These are phyloP conservation scores for Cladosporium halotolerans DNA, from an alignment of 2,329 filamentous ascomycete species.

Conservation along the genomic window DNA sequence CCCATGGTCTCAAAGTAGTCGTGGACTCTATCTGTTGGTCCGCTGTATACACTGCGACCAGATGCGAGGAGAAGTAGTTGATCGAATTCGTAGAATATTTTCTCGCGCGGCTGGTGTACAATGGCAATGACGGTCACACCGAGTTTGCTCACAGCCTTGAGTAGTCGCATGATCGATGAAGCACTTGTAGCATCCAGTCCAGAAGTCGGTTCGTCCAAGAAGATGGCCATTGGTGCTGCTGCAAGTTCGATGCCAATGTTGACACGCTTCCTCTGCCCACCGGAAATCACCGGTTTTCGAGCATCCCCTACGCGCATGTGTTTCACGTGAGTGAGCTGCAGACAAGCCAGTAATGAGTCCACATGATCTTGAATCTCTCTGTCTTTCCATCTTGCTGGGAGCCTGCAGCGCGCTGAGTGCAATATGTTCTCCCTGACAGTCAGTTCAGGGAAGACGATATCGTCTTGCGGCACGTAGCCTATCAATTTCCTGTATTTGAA, in stretches of 20 bases:
- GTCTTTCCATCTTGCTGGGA: constrained; percentile 48
- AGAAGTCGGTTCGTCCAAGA: constrained; percentile 29
- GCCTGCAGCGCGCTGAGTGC: constrained; percentile 50
- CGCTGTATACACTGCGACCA: constrained; percentile 52
- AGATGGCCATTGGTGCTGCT: constrained; percentile 47
- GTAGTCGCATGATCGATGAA: constrained; percentile 49
- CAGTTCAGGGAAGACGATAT: constrained; percentile 53
- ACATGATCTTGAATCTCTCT: constrained; percentile 48
- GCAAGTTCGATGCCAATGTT: constrained; percentile 56
- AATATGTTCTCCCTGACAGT: constrained; percentile 58
- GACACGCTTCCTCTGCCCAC: constrained; percentile 52
- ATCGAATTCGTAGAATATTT: constrained; percentile 55
- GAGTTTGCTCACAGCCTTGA: constrained; percentile 48
- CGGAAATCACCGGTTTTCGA: constrained; percentile 48
- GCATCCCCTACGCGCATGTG: constrained; percentile 49
- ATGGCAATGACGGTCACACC: constrained; percentile 55
- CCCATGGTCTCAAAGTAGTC: constrained; percentile 49
- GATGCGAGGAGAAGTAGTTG: constrained; percentile 50
- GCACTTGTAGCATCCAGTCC: constrained; percentile 49
- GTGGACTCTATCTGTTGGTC: constrained; percentile 39
- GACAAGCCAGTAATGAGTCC: constrained; percentile 50
- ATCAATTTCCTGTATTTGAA: constrained; percentile 54
- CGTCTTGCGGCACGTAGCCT: constrained; percentile 57
- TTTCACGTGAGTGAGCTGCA: constrained; percentile 48
- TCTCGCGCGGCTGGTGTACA: constrained; percentile 54